Percentiles rank a stretch among this genome's conserved stretches.
phyloP scores from a whole-genome alignment of 495 filamentous ascomycete genomes.

The Arthonia radiata region DNA sequence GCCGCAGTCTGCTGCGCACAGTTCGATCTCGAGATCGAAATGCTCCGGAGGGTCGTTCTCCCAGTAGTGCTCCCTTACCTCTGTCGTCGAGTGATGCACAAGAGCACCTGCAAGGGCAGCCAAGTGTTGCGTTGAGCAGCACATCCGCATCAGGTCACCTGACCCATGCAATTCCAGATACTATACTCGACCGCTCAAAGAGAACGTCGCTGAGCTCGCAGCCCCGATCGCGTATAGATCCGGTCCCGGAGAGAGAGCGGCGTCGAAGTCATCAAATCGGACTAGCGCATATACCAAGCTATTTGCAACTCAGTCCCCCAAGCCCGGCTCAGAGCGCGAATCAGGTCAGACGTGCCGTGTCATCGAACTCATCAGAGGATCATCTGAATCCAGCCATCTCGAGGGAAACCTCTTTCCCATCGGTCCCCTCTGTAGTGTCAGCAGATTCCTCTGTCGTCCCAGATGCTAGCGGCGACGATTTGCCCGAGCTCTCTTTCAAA shows the following conservation, averaged over 20 bases:
- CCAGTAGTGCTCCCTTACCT: constrained; percentile 12
- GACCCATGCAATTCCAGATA: constrained; percentile 8
- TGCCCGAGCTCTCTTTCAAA: constrained; percentile 2
- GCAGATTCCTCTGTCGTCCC: constrained; percentile 13
- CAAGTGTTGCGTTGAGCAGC: constrained; percentile 16
- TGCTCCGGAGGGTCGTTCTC: background rate
- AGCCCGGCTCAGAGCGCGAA: constrained; percentile 9
- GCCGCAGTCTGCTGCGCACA: constrained; percentile 23
- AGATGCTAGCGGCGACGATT: constrained; percentile 5
- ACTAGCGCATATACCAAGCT: constrained; percentile 2
- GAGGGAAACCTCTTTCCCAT: constrained; percentile 18
- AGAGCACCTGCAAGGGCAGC: constrained; percentile 10
- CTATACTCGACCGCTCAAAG: background rate
- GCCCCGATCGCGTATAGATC: constrained; percentile 6
- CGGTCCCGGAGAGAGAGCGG: constrained; percentile 3
- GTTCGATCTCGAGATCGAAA: constrained; percentile 14
- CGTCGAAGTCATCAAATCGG: constrained; percentile 1
- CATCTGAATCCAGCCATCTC: constrained; percentile 16
- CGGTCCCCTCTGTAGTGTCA: constrained; percentile 19
- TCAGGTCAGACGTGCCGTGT: constrained; percentile 2
- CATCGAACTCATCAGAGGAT: constrained; percentile 17
- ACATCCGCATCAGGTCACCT: constrained; percentile 13
- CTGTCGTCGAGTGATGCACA: constrained; percentile 6
- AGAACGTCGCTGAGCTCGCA: constrained; percentile 2
- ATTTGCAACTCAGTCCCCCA: constrained; percentile 4